A percentile compares a stretch with the other conserved stretches of the same genome.
phyloP scores from a whole-genome alignment of 2,329 filamentous ascomycete genomes.

The Chrysosporium queenslandicum region DNA sequence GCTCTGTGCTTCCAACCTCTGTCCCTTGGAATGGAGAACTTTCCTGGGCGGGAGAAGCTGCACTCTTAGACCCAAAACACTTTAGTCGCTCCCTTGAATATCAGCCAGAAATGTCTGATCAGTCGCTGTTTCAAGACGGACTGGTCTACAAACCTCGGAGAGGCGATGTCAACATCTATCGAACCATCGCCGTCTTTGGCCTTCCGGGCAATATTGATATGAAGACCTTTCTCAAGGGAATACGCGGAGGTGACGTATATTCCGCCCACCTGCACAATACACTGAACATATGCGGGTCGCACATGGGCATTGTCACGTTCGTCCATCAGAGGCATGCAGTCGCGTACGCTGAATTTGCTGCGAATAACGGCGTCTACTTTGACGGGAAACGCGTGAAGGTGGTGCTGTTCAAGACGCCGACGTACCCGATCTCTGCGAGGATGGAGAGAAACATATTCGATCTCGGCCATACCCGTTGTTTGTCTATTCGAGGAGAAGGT shows the following conservation, averaged over 20 bases:
- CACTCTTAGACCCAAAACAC: neutral
- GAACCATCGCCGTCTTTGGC: constrained; percentile 25
- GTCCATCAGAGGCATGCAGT: constrained; percentile 21
- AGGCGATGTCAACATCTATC: constrained; percentile 22
- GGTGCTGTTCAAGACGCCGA: constrained; percentile 23
- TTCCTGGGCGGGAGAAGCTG: constrained; percentile 6
- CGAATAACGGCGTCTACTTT: constrained; percentile 18
- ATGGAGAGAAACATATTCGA: constrained; percentile 20
- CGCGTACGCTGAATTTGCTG: constrained; percentile 18
- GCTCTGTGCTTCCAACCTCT: neutral
- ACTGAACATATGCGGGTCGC: constrained; percentile 22
- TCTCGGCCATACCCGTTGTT: constrained; percentile 22
- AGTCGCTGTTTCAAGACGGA: constrained; percentile 25
- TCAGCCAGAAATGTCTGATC: constrained; percentile 8
- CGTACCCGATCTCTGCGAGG: constrained; percentile 24
- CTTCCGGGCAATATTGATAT: constrained; percentile 21
- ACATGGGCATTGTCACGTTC: constrained; percentile 27
- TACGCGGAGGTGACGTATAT: constrained; percentile 23
- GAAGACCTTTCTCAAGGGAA: constrained; percentile 20
- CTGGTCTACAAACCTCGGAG: constrained; percentile 24
- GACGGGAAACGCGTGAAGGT: constrained; percentile 19
- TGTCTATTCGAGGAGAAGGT: constrained; percentile 18
- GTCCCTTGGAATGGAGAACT: constrained; percentile 18
- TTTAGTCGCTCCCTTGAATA: neutral
- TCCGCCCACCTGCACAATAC: constrained; percentile 26